Base-by-base conservation (phyloP, 352 stramenopile species). In the Pythium coloratum region DNA sequence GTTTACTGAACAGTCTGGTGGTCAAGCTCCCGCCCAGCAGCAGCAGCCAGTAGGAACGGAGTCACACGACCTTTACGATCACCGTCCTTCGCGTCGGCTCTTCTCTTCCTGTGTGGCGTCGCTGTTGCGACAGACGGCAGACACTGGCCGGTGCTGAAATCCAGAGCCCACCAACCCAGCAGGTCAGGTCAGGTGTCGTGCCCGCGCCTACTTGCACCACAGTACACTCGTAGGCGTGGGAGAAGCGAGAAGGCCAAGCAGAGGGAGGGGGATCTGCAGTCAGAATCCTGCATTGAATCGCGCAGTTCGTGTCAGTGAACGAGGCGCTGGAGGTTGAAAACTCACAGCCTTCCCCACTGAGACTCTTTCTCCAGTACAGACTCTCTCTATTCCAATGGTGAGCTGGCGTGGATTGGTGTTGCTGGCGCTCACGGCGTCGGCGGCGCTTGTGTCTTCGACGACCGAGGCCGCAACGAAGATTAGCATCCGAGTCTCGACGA, bases 401-500 rank as follows among this genome's bases (percentile, higher is more conserved):
- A 55, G 44, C 58, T 71, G 51, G 70, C 71, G 65, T 69, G 42
- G 26, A 16, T 65, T 74, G 42, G 51, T 58, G 18, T 30, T 75
- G 57, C 33, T 76, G 54, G 58, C 66, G 46, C 18, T 68, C 32
- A 53, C 55, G 14, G 55, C 75, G 44, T 72, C 53, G 51, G 40
- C 59, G 58, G 65, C 55, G 18, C 4, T 72, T 20, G 49, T 32
- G 3, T 49, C 58, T 33, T 59, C 62, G 28, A 73, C 59, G n/a
- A 50, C 59, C 12, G 66, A 71, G 9, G 73, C 76, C 30, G 56
- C 69, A 54, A 63, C 76, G 55, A 75, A 73, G 16, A 68, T 80
- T 55, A 71, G 65, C 62, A 76, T 87, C 54, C 76, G 67, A 28
- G 61, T 82, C n/a, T 66, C 56, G 32, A 64, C 14, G 18, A 58